Base-by-base conservation (phyloP, 2,329 filamentous ascomycete genomes). In the Ophiostoma ulmi region DNA sequence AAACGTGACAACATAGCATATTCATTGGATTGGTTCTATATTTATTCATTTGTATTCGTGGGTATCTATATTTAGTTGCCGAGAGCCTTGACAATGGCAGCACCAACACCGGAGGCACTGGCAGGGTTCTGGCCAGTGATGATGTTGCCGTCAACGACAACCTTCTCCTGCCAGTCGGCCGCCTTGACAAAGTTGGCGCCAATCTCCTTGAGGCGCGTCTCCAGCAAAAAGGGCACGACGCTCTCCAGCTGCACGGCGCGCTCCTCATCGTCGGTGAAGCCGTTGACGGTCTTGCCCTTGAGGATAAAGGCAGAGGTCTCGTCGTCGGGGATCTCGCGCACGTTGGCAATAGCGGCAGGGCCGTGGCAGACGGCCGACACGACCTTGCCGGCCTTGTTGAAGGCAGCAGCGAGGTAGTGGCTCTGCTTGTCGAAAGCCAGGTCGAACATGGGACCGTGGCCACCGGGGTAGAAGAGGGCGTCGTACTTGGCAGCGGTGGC, bases 281-380 rank as follows among this genome's bases (percentile, higher is more conserved):
- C 88, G 0, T 88, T 90, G 35, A 88, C 86, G 65, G 83, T 79
- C 76, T 83, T 84, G 64, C 85, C 87, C 68, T 82, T 79, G 55
- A 91, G 78, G 11, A 91, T 79, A 68, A 82, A 81, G 5, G 20
- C 17, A 22, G 35, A 66, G 73, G 81, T 52, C 44, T 44, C 80
- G 44, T 87, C 87, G 72, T 83, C 80, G 5, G 79, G 73, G 75
- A 83, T 85, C 48, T 86, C 88, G 61, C 48, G 67, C 48, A 68
- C 71, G 74, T 88, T 84, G 67, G 84, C 81, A 20, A 92, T 81
- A 14, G 85, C 90, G 3, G 85, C 86, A 2, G 89, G 87, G 6
- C 88, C 90, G 79, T 92, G 90, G 81, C 90, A 91, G 65, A 92
- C 88, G 3, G 89, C 87, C 0, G 86, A 81, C 17, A 91, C 84